Base-by-base conservation (phyloP, 2,329 filamentous ascomycete species). In the Septoria petroselini region DNA sequence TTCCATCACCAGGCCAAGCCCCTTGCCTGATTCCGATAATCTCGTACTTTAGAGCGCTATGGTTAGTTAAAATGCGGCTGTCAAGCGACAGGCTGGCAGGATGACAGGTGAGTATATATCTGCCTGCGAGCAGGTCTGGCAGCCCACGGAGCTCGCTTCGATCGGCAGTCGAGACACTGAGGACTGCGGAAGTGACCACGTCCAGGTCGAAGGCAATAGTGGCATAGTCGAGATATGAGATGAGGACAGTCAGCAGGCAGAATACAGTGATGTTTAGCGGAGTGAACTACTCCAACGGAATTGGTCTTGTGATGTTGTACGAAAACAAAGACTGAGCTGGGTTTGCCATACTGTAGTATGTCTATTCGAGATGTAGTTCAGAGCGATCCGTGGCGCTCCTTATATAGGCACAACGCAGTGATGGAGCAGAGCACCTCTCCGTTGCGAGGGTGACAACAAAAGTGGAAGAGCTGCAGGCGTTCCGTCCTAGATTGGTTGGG, bases 171-270 rank as follows among this genome's bases (percentile, higher is more conserved):
- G 56, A 57, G 17, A 34, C 29, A 34, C 57, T 58, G 5, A 51
- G 51, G 33, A 55, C 39, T 12, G 37, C 33, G 1, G 46, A 39
- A 3, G 48, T 41, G n/a, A 33, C 11, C 7, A 47, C 39, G 3
- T 48, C 48, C 3, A 54, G 53, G 4, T 35, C 34, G 42, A 52
- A 58, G 7, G 53, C 53, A 14, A 25, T 48, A 9, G 50, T 37
- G 1, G 51, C 53, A 23, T 52, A 38, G 39, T 58, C 56, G 34
- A 58, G 35, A 21, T 52, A 34, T n/a, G 53, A 54, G 38, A 58
- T 52, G 9, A 58, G 41, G 14, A 54, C 38, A 4, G 38, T 34
- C 40, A 50, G 43, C 7, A 55, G 19, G 7, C 48, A 21, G 25
- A 43, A 31, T 11, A 42, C 54, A 11, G 46, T 29, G 14, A 57